Base-by-base conservation (phyloP, 1,284 basidiomycete genomes). In the Cryptococcus sp. region DNA sequence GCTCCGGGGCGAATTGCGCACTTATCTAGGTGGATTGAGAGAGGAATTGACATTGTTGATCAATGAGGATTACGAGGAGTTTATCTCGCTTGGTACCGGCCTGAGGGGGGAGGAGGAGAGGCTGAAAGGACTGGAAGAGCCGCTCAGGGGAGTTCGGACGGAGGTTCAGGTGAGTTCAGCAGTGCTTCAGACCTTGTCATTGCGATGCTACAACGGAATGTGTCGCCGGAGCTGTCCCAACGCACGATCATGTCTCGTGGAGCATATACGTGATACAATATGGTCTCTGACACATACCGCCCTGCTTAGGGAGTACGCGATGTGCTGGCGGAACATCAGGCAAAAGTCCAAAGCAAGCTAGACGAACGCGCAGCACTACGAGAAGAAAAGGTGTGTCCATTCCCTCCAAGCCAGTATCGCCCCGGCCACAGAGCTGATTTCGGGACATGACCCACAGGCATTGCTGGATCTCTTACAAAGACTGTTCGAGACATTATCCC, bases 1-100 rank as follows among this genome's bases (percentile, higher is more conserved):
- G 75, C 82, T 97, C 40, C 87, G 93, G 54, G 80, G 85, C 17
- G 93, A 99, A 73, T 82, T 99, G 16, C 85, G 92, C 31, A 87
- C 89, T 57, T 97, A 97, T 77, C 83, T 92, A 58, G 85, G 85
- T 0, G 82, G 84, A 16, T 80, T 99, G 66, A 92, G 94, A 72
- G 90, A 93, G 73, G 93, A 96, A 74, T 84, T 99, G 31, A 91
- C 97, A 31, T 87, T 87, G 71, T 86, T 98, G 72, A 97, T 99
- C 77, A 97, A 99, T 76, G 89, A 93, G 71, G 94, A 98, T 79
- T 98, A 98, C 77, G 93, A 93, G 76, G 93, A 93, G 47, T 98
- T 98, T 76, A 96, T 99, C 66, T 92, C 90, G 66, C 82, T 99
- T 23, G 94, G 93, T 64, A 93, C 90, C 2, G 91, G 93, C 66